Conservation (phyloP, 768 basidiomycete genomes). For the Xanthoconium purpureum region DNA sequence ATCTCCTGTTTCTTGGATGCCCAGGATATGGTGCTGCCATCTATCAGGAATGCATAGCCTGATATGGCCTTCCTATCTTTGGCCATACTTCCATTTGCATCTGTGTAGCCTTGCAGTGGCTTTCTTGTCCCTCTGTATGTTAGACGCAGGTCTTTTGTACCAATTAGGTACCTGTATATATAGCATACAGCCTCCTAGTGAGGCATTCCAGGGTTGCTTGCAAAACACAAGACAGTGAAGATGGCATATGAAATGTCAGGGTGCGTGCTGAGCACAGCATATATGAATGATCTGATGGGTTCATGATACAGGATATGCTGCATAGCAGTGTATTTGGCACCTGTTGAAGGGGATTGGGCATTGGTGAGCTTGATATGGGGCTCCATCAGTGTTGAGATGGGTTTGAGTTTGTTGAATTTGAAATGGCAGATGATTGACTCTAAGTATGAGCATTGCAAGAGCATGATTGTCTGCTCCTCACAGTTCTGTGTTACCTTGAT, state of each 20-base stretch:
- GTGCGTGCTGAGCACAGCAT: constrained; percentile 7
- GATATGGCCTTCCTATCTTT: not conserved
- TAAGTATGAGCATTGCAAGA: constrained; percentile 26
- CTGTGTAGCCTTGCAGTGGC: not conserved
- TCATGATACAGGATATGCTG: not conserved
- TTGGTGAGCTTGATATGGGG: too few species aligned
- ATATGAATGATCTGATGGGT: not conserved
- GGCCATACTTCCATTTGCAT: too few species aligned
- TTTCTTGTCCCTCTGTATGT: not conserved
- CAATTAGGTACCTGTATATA: too few species aligned
- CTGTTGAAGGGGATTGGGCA: too few species aligned
- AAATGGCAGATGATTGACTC: constrained; percentile 28
- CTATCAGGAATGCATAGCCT: not conserved
- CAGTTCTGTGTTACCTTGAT: constrained; percentile 1
- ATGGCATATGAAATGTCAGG: not conserved
- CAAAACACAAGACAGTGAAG: not conserved
- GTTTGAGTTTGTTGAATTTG: constrained; percentile 13
- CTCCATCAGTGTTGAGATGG: not conserved
- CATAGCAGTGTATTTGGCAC: too few species aligned
- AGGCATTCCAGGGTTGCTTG: too few species aligned
- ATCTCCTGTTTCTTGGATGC: not conserved
- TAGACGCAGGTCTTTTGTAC: not conserved
- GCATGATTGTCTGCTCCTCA: not conserved
- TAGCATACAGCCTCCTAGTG: too few species aligned
- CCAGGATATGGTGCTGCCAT: not conserved